Evolutionary conservation across 257 asterid species (phyloP).

Genomic region (Scutellaria galericulata): DNA sequence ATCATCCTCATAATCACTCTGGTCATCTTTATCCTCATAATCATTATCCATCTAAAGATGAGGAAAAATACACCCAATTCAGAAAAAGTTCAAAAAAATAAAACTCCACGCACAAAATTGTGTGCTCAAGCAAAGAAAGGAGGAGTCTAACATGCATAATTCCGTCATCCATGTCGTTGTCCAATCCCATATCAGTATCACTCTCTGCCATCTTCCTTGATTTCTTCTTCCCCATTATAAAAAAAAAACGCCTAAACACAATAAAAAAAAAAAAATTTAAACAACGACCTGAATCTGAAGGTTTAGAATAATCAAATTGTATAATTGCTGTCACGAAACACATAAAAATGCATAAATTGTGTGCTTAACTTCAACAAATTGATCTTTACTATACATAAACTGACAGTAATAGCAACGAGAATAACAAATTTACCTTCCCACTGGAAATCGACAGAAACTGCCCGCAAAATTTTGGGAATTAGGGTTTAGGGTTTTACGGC

Average conservation of each 20-base stretch:
- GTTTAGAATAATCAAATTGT: not conserved
- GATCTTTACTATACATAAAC: not conserved
- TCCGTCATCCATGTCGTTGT: constrained; percentile 38
- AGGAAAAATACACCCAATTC: not conserved
- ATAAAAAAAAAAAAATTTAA: not conserved
- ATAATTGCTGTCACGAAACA: not conserved
- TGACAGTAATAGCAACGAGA: not conserved
- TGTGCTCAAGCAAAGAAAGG: not conserved
- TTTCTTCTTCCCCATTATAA: constrained; percentile 52
- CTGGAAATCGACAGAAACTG: not conserved
- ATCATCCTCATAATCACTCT: constrained; percentile 34
- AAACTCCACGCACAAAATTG: not conserved
- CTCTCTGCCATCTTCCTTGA: constrained; percentile 46
- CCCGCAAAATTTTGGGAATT: not conserved
- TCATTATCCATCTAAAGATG: constrained; percentile 33
- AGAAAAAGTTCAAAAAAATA: not conserved
- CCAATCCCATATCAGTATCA: constrained; percentile 56
- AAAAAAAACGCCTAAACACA: constrained; percentile 11
- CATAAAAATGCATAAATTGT: not conserved
- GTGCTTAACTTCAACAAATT: not conserved
- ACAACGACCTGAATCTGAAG: not conserved
- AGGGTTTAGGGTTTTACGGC: constrained; percentile 26
- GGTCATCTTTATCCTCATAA: constrained; percentile 32
- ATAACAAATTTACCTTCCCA: not conserved
- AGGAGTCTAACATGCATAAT: constrained; percentile 43